Base-by-base conservation (phyloP, 805 yeast species). In the Candida montana region DNA sequence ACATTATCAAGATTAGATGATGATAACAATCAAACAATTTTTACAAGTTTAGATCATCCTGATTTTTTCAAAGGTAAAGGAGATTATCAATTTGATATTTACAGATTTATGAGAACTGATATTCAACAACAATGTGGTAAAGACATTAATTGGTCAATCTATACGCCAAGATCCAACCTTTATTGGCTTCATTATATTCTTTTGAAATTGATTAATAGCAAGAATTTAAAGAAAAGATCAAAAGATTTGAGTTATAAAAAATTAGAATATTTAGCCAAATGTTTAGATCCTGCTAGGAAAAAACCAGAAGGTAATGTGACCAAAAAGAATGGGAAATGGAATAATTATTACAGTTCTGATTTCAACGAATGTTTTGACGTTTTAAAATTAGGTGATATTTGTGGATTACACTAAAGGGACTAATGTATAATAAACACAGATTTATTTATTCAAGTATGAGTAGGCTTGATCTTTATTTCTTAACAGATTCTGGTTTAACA, bases 181-280 rank as follows among this genome's bases (percentile, higher is more conserved):
- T 53, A 74, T 26, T 82, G 90, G 90, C 60, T 82, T 33, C 80
- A 79, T 49, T 81, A 79, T 52, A 44, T 83, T n/a, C 65, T 71
- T 29, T 74, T 73, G 39, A 70, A 72, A 45, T 51, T 81, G 42
- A 38, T 79, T 9, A 58, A 69, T 40, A 58, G 56, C 40, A 77
- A 77, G 37, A 54, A 56, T 18, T 59, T 64, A 23, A 53, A 54
- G 32, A 48, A 44, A 28, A 39, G 26, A 17, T 39, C 47, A 31
- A 61, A 60, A 28, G 54, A 51, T 28, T 42, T 41, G 18, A 43
- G 46, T 29, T 55, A 48, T 40, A 60, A 62, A 37, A 52, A 50
- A 24, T 43, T 67, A 39, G 48, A 52, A 34, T 58, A 52, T 31
- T 49, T 66, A 15, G 50, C 57, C 45, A 58, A 57, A 40, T 51